These are phyloP conservation scores for Metschnikowia kofuensis DNA, from an alignment of 805 yeast species.

Conservation along the genomic window DNA sequence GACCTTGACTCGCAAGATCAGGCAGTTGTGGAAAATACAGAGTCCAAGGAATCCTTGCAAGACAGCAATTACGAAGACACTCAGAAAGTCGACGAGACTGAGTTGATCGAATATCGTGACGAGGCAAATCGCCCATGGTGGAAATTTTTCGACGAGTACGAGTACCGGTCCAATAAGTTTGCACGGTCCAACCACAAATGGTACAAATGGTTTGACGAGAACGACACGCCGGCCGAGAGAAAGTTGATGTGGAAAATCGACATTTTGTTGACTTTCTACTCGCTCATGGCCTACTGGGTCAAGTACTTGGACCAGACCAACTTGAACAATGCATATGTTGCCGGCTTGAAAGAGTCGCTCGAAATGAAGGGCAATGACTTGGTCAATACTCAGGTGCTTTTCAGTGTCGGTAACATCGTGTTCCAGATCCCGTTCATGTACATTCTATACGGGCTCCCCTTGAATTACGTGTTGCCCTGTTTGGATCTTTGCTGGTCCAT, in stretches of 20 bases:
- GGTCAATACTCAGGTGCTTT: conserved; percentile 25
- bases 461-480: conserved; percentile 20
- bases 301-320: conserved; percentile 24
- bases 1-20: conserved; percentile 10
- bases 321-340: conserved; percentile 26
- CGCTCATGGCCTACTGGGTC: conserved; percentile 34
- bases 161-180: conserved; percentile 22
- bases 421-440: conserved; percentile 27
- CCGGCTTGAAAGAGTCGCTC: conserved; percentile 23
- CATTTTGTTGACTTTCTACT: conserved; percentile 23
- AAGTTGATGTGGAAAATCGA: conserved; percentile 30
- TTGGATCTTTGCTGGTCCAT: conserved; percentile 23
- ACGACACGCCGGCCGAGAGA: conserved; percentile 28
- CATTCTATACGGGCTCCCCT: conserved; percentile 22
- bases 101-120: conserved; percentile 44
- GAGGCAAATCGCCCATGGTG: conserved; percentile 53
- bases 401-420: conserved; percentile 24
- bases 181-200: conserved; percentile 20
- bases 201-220: conserved; percentile 30
- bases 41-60: conserved; percentile 8
- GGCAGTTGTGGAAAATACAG: background rate
- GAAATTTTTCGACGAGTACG: conserved; percentile 41
- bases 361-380: conserved; percentile 29
- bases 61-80: conserved; percentile 11
- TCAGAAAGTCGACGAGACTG: background rate